phyloP scores from a whole-genome alignment of 1,139 yeast genomes.

The Wickerhamomyces sp. region DNA sequence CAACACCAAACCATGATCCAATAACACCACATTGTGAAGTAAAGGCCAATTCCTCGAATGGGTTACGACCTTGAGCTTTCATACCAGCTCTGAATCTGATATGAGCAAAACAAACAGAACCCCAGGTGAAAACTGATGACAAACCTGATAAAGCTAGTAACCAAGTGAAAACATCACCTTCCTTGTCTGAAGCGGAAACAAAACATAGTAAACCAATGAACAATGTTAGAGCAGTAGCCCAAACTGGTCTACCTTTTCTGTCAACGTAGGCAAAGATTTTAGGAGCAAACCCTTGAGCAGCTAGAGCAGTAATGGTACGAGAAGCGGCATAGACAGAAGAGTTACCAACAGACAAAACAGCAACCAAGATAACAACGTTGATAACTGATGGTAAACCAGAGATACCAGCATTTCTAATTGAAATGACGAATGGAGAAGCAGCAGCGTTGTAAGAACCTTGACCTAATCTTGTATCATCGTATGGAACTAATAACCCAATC shows the following conservation, averaged over 20 bases:
- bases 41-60: slow-evolving; percentile 48
- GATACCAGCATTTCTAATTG: slow-evolving; percentile 49
- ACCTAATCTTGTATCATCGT: slow-evolving; percentile 29
- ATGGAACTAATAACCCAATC: slow-evolving; percentile 44
- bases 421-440: slow-evolving; percentile 60
- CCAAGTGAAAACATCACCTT: slow-evolving; percentile 61
- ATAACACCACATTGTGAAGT: slow-evolving; percentile 49
- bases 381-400: slow-evolving; percentile 50
- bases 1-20: slow-evolving; percentile 48
- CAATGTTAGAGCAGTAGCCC: slow-evolving; percentile 45
- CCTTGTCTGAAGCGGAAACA: slow-evolving; percentile 51
- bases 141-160: slow-evolving; percentile 62
- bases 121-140: slow-evolving; percentile 66
- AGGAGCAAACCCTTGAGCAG: slow-evolving; percentile 63
- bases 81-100: slow-evolving; percentile 64
- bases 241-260: slow-evolving; percentile 62
- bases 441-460: slow-evolving; percentile 43
- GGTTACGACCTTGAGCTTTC: slow-evolving; percentile 47
- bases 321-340: slow-evolving; percentile 62
- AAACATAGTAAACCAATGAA: slow-evolving; percentile 53
- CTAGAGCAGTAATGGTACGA: slow-evolving; percentile 60
- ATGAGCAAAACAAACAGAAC: slow-evolving; percentile 55
- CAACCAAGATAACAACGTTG: slow-evolving; percentile 48
- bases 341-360: slow-evolving; percentile 70
- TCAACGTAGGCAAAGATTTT: slow-evolving; percentile 54